Conservation (phyloP, 31 red algal species). For the Endocladia muricata region DNA sequence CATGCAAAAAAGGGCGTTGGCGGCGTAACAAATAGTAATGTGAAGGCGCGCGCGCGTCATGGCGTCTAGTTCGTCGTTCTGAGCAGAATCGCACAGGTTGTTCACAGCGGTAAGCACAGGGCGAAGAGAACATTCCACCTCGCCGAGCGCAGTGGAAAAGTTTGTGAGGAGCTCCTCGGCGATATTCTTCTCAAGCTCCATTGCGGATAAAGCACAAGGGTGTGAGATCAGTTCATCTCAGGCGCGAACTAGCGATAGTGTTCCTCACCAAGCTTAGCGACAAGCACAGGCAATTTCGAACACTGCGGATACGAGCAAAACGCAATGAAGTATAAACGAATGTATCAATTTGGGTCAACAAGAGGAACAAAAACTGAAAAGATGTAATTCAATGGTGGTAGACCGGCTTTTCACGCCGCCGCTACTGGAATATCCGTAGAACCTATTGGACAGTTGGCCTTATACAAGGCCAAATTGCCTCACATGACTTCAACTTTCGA, state of each 20-base stretch:
- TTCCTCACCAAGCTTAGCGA: not conserved
- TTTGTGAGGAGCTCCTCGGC: constrained; percentile 13
- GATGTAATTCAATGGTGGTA: too few species aligned
- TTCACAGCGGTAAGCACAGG: constrained; percentile 33
- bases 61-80: constrained; percentile 30
- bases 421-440: too few species aligned
- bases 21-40: constrained; percentile 43
- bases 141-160: constrained; percentile 24
- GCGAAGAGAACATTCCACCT: constrained; percentile 18
- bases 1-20: constrained; percentile 67
- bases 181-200: constrained; percentile 20
- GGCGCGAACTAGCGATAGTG: too few species aligned
- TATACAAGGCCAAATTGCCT: too few species aligned
- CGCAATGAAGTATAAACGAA: too few species aligned
- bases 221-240: too few species aligned
- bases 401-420: too few species aligned
- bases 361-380: too few species aligned
- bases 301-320: not conserved
- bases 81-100: not conserved
- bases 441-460: too few species aligned
- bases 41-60: constrained; percentile 43
- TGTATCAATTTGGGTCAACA: too few species aligned
- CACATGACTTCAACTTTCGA: too few species aligned
- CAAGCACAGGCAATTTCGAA: not conserved
- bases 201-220: not conserved